Conservation (phyloP, 2,329 filamentous ascomycete species). For the Aspergillus sp. region DNA sequence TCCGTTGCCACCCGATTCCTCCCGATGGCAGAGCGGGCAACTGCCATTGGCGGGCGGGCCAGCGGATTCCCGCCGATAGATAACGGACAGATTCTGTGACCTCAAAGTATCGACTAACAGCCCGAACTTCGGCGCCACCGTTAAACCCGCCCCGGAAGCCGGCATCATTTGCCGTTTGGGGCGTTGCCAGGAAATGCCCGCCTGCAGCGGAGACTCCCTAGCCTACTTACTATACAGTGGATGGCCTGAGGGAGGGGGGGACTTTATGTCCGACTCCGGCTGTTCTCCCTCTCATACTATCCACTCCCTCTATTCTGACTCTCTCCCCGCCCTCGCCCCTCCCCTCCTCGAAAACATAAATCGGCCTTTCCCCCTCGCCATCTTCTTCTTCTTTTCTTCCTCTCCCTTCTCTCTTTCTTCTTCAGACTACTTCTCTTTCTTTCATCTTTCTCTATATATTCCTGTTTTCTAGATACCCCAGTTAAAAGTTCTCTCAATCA, state of each 20-base stretch:
- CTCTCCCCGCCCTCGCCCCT: background rate
- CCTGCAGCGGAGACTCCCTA: slow-evolving; percentile 18
- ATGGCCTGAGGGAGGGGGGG: slow-evolving; percentile 18
- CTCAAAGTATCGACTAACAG: slow-evolving; percentile 39
- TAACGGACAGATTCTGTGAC: slow-evolving; percentile 38
- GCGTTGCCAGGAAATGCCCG: background rate
- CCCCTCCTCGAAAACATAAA: slow-evolving; percentile 24
- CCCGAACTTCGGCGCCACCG: slow-evolving; percentile 37
- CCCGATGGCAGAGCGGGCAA: slow-evolving; percentile 15
- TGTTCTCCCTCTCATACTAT: slow-evolving; percentile 3
- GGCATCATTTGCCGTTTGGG: slow-evolving; percentile 1
- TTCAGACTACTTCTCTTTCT: slow-evolving; percentile 19
- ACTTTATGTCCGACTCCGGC: slow-evolving; percentile 37
- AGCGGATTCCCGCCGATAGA: slow-evolving; percentile 29
- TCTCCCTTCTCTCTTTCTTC: slow-evolving; percentile 15
- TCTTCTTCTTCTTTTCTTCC: slow-evolving; percentile 5
- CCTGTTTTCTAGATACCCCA: slow-evolving; percentile 5
- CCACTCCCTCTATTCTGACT: slow-evolving; percentile 8
- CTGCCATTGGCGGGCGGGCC: background rate
- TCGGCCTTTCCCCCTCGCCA: slow-evolving; percentile 14
- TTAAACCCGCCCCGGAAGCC: slow-evolving; percentile 17
- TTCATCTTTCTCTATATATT: slow-evolving; percentile 15
- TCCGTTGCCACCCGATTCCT: slow-evolving; percentile 1
- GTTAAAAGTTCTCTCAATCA: slow-evolving; percentile 10
- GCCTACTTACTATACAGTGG: slow-evolving; percentile 26